Percentiles rank a stretch among this genome's conserved stretches.
These are phyloP conservation scores for Dactylellina haptotyla DNA, from an alignment of 2,329 filamentous ascomycete species.

Conservation along the genomic window DNA sequence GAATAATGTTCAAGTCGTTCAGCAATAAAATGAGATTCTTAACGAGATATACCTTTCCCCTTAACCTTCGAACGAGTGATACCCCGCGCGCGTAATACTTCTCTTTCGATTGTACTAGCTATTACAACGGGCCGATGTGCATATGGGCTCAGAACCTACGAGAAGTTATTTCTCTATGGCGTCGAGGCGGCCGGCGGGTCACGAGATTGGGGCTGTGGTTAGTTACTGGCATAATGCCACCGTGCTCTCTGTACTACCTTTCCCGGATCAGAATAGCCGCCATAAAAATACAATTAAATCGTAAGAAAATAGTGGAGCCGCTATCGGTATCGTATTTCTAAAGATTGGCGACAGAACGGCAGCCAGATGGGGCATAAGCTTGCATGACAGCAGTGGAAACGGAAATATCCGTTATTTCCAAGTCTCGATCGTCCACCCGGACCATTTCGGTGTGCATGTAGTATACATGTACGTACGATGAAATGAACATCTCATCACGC, in stretches of 20 bases:
- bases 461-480: conserved; percentile 1
- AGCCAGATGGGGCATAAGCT: conserved; percentile 12
- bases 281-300: too few species aligned
- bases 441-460: not conserved
- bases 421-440: not conserved
- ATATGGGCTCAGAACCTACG: not conserved
- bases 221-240: too few species aligned
- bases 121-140: not conserved
- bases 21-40: conserved; percentile 71
- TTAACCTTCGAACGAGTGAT: conserved; percentile 5
- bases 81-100: not conserved
- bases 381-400: not conserved
- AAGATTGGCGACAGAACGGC: conserved; percentile 27
- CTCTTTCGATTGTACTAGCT: conserved; percentile 2
- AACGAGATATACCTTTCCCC: not conserved
- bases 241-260: too few species aligned
- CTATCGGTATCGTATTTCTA: too few species aligned
- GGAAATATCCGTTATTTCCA: conserved; percentile 23
- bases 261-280: too few species aligned
- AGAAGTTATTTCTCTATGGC: not conserved
- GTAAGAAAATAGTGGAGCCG: not conserved
- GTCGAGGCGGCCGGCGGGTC: not conserved
- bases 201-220: too few species aligned
- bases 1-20: conserved; percentile 87
- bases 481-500: conserved; percentile 52